A percentile compares a stretch with the other conserved stretches of the same genome.
Evolutionary conservation across 345 rosid genomes (phyloP).

Genomic region (Mangifera indica): DNA sequence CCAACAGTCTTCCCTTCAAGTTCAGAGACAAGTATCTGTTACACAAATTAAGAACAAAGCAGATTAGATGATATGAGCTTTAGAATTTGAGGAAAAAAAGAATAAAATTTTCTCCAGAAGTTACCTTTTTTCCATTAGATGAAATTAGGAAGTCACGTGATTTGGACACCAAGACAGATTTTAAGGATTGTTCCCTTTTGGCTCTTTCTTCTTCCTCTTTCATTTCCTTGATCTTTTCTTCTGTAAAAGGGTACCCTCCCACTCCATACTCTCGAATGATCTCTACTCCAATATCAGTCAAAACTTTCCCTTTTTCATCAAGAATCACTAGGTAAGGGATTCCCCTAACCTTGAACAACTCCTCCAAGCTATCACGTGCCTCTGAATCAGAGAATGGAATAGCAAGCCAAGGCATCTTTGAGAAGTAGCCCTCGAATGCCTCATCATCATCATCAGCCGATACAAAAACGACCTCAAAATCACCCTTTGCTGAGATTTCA

Average conservation of each 20-base stretch:
- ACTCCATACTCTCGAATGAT: slow-evolving; percentile 60
- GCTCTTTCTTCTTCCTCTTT: slow-evolving; percentile 65
- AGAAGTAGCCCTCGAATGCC: slow-evolving; percentile 56
- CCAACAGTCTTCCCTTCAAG: slow-evolving; percentile 70
- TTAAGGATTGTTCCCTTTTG: slow-evolving; percentile 55
- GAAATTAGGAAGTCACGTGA: slow-evolving; percentile 62
- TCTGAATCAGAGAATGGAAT: slow-evolving; percentile 66
- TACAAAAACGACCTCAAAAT: slow-evolving; percentile 62
- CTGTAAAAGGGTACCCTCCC: slow-evolving; percentile 65
- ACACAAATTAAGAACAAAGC: neutral
- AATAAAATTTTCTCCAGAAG: neutral
- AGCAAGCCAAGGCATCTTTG: slow-evolving; percentile 89
- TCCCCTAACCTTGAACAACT: slow-evolving; percentile 57
- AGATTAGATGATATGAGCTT: neutral
- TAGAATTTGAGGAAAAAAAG: no score
- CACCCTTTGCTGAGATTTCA: slow-evolving; percentile 44
- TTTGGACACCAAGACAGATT: slow-evolving; percentile 47
- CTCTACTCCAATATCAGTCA: slow-evolving; percentile 46
- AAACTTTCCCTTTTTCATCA: slow-evolving; percentile 54
- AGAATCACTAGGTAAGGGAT: slow-evolving; percentile 72
- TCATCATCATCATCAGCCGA: slow-evolving; percentile 56
- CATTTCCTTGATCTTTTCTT: slow-evolving; percentile 54
- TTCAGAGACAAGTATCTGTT: slow-evolving; percentile 53
- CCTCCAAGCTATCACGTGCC: slow-evolving; percentile 46
- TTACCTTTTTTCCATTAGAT: slow-evolving; percentile 51